A percentile compares a stretch with the other conserved stretches of the same genome.
Evolutionary conservation across 306 rosid genomes (phyloP).

Genomic region (Morella rubra): DNA sequence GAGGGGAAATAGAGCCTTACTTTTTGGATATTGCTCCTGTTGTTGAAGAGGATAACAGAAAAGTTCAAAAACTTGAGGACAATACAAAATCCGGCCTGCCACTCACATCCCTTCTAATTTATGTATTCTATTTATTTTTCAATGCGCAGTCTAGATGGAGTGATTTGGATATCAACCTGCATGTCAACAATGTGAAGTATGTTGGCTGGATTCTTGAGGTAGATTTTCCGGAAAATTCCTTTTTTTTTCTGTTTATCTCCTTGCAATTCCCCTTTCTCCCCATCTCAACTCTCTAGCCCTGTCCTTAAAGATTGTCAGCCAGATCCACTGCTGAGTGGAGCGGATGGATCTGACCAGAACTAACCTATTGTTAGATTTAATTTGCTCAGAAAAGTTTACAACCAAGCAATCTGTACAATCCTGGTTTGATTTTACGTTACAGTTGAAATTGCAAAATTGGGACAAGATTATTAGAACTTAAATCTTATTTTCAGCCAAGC

Average conservation of each 20-base stretch:
- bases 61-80: conserved; percentile 77
- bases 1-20: conserved; percentile 83
- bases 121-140: not conserved
- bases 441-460: not conserved
- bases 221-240: conserved; percentile 13
- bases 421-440: not conserved
- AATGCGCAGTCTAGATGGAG: conserved; percentile 87
- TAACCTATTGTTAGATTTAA: conserved; percentile 8
- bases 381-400: not conserved
- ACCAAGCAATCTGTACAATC: not conserved
- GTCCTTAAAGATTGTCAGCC: conserved; percentile 1
- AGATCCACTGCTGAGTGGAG: conserved; percentile 10
- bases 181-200: conserved; percentile 98
- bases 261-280: conserved; percentile 1
- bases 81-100: conserved; percentile 15
- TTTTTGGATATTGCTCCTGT: conserved; percentile 69
- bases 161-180: conserved; percentile 94
- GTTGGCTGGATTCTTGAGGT: conserved; percentile 99
- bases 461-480: not conserved
- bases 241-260: conserved; percentile 10
- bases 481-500: not conserved
- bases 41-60: conserved; percentile 89
- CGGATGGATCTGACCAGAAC: conserved; percentile 3
- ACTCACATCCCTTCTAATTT: conserved; percentile 19
- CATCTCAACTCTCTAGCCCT: not conserved